These are phyloP conservation scores for Parietichytrium sp. DNA, from an alignment of 108 stramenopile species.

Conservation along the genomic window DNA sequence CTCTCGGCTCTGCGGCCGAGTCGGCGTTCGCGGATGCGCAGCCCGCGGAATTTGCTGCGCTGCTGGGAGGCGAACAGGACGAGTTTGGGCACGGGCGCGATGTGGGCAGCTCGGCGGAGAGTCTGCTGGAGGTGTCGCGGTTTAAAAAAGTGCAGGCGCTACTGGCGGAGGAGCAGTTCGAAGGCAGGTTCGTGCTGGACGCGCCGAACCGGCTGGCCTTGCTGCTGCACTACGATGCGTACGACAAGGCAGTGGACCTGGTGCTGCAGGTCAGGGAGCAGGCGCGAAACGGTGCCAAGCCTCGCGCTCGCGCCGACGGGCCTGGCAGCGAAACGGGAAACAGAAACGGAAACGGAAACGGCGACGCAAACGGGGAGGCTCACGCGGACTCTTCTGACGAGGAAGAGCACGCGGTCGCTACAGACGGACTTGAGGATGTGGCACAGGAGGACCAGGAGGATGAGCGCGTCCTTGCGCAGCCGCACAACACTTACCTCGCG, in stretches of 20 bases:
- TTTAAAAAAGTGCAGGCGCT: conserved; percentile 23
- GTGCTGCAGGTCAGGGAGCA: neutral
- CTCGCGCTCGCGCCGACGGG: neutral
- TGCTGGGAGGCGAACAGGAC: too few relatives aligned
- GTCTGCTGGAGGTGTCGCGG: neutral
- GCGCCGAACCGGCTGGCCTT: neutral
- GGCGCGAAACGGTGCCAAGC: neutral
- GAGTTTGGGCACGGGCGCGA: too few relatives aligned
- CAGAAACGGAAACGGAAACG: too few relatives aligned
- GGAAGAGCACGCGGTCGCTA: too few relatives aligned
- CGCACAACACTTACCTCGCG: neutral
- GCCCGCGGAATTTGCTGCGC: neutral
- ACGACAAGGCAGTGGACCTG: neutral
- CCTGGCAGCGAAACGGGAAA: neutral
- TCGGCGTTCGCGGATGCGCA: neutral
- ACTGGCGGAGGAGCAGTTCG: neutral
- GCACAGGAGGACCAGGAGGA: neutral
- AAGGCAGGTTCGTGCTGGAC: neutral
- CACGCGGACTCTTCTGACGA: too few relatives aligned
- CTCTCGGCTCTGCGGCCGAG: neutral
- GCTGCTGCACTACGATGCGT: neutral
- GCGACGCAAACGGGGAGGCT: too few relatives aligned
- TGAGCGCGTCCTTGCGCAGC: conserved; percentile 13
- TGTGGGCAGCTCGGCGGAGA: neutral
- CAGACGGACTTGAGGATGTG: neutral